Base-by-base conservation (phyloP, 1,284 basidiomycete species). In the Naganishia sp. region DNA sequence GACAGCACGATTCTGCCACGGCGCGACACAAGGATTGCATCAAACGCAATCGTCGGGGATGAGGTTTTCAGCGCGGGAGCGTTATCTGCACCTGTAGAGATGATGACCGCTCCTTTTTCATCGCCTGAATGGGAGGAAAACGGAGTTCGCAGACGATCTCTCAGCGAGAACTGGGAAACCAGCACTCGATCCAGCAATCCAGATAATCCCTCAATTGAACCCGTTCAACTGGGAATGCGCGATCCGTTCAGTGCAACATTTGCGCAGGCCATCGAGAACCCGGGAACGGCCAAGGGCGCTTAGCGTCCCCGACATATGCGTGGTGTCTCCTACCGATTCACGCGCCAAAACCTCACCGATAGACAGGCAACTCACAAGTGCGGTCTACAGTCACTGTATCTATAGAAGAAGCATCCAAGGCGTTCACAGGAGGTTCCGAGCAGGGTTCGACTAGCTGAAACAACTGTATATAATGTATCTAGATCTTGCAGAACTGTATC, bases 161-260 rank as follows among this genome's bases (percentile, higher is more conserved):
- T 62, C 28, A 60, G 60, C 32, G 51, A 66, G n/a, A 17, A 41
- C 10, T 50, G 58, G 58, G 46, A 61, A 17, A 43, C 58, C 6
- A 43, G 58, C 35, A n/a, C 15, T 10, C 13, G 35, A 6, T 42
- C 21, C 3, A 11, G 47, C 10, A 42, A 6, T 7, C 31, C 28
- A 6, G 4, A 25, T 21, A 21, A 17, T 5, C 18, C n/a, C 6
- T 15, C 32, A 23, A 32, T 55, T 10, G 58, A 66, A 35, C 65
- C 65, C 3, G 65, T 66, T 17, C 58, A 66, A 42, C 42, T 66
- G 5, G 65, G 65, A 3, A 66, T 66, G 65, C 61, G 28, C 28
- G 65, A 66, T 39, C 57, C 57, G 5, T 66, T 66, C 52, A 61
- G 57, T n/a, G 65, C 65, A 18, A 66, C 50, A 15, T 66, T 66